Evolutionary conservation across 768 basidiomycete species (phyloP), one percentile per base, ranked within the genome.

Genomic region (Trametopsis cervina): DNA sequence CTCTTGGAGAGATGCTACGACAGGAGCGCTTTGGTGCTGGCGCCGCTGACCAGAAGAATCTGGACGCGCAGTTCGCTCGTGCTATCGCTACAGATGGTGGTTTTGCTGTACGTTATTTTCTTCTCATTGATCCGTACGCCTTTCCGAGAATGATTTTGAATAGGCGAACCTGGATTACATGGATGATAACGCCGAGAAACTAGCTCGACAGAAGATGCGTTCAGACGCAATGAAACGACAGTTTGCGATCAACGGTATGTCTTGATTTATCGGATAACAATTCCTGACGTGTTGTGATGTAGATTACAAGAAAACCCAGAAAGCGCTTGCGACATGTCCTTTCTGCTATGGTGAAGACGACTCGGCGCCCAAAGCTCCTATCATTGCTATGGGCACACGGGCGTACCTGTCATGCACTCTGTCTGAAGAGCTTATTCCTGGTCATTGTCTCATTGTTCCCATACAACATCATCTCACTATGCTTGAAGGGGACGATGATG

Each of bases 241-340:
- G 56, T 99, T 97, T 63, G 96, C 96, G 11, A 89, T 99, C 53
- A 81, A 97, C 50, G 94, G 93, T 90, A 53, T 33, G 75, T 62
- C 4, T 22, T 27, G 5, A 4, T 37, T 26, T 40, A 24, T n/a
- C 20, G 17, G 12, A 7, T 13, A 18, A 7, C 21, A 46, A 23
- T 44, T 51, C 15, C 29, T 33, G 29, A 33, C 29, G 15, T 33
- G 49, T 38, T 20, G 40, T 35, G 21, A 27, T 46, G 13, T 58
- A 96, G 95, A 98, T 66, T 98, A 92, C 66, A 94, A 94, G 48
- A 80, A 82, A 36, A 98, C 96, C 0, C 94, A 97, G 69, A 87
- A 88, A 60, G 94, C 80, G 1, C 62, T 98, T 42, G 80, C 93
- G 6, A 75, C 77, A 4, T 99, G 92, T 67, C 78, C 77, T 35